A percentile compares a stretch with the other conserved stretches of the same genome.
Conservation (phyloP, 1,139 yeast species). For the Hanseniaspora uvarum region DNA sequence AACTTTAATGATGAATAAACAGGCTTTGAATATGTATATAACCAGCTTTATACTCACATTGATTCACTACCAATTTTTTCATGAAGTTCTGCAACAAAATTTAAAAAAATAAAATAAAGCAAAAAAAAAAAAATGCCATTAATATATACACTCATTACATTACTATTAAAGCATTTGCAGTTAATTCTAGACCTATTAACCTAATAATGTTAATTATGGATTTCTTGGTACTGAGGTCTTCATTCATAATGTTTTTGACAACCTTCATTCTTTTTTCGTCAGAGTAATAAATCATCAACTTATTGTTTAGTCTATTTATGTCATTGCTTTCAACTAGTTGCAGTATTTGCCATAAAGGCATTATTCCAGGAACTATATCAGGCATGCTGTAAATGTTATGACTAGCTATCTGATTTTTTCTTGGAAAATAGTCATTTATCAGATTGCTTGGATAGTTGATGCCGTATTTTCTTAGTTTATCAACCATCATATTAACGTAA, state of each 20-base stretch:
- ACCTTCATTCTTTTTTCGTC: slow-evolving; percentile 23
- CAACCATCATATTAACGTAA: slow-evolving; percentile 28
- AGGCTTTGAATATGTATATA: no score
- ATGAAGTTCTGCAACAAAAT: no score
- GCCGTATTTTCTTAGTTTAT: slow-evolving; percentile 25
- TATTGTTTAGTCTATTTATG: slow-evolving; percentile 23
- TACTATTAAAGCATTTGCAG: slow-evolving; percentile 28
- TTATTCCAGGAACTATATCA: slow-evolving; percentile 41
- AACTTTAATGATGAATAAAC: no score
- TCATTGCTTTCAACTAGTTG: slow-evolving; percentile 26
- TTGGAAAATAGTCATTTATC: slow-evolving; percentile 24
- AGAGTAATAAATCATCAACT: slow-evolving; percentile 25
- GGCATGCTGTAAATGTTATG: slow-evolving; percentile 32
- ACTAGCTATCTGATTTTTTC: slow-evolving; percentile 13
- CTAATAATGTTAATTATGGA: slow-evolving; percentile 37
- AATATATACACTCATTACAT: neutral
- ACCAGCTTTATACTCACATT: no score
- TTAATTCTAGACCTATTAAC: slow-evolving; percentile 35
- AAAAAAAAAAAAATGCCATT: neutral
- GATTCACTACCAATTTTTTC: no score
- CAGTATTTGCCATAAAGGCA: slow-evolving; percentile 41
- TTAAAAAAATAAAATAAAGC: neutral
- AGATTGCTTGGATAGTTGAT: slow-evolving; percentile 21
- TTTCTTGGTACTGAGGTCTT: slow-evolving; percentile 26
- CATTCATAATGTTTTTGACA: slow-evolving; percentile 22